These are phyloP conservation scores for Gynandropsis gynandra DNA, from an alignment of 345 rosid species.

Conservation along the genomic window DNA sequence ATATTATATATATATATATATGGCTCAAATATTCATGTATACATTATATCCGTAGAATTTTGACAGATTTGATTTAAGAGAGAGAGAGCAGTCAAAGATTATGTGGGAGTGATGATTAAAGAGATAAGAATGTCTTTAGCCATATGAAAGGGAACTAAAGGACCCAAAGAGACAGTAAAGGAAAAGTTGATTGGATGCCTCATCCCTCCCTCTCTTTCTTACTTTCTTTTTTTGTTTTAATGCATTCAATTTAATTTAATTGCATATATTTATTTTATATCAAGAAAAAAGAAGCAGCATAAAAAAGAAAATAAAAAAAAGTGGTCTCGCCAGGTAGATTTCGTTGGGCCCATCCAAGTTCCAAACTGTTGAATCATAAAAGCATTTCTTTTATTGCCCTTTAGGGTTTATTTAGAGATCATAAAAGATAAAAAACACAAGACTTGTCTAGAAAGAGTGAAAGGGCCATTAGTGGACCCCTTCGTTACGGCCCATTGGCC, in stretches of 20 bases:
- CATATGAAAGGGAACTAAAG: constrained; percentile 21
- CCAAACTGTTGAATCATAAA: constrained; percentile 19
- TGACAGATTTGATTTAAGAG: neutral
- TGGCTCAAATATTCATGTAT: too few relatives aligned
- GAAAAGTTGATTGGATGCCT: constrained; percentile 29
- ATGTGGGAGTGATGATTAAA: constrained; percentile 31
- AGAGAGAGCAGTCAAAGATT: constrained; percentile 24
- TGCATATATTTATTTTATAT: neutral
- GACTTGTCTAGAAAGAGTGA: neutral
- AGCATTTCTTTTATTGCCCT: constrained; percentile 16
- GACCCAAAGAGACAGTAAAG: constrained; percentile 5
- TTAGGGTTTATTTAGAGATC: neutral
- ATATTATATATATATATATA: too few relatives aligned
- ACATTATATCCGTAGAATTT: too few relatives aligned
- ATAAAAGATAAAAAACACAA: neutral
- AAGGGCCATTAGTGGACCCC: neutral
- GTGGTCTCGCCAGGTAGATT: constrained; percentile 28
- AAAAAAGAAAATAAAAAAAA: constrained; percentile 8
- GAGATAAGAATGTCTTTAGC: constrained; percentile 26
- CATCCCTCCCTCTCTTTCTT: constrained; percentile 1
- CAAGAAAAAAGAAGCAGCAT: neutral
- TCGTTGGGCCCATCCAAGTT: constrained; percentile 8
- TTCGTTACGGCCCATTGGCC: too few relatives aligned
- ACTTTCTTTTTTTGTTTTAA: neutral
- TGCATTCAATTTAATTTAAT: neutral